These are phyloP conservation scores for Dunaliella sp. DNA, from an alignment of 139 green algal species.

Conservation along the genomic window DNA sequence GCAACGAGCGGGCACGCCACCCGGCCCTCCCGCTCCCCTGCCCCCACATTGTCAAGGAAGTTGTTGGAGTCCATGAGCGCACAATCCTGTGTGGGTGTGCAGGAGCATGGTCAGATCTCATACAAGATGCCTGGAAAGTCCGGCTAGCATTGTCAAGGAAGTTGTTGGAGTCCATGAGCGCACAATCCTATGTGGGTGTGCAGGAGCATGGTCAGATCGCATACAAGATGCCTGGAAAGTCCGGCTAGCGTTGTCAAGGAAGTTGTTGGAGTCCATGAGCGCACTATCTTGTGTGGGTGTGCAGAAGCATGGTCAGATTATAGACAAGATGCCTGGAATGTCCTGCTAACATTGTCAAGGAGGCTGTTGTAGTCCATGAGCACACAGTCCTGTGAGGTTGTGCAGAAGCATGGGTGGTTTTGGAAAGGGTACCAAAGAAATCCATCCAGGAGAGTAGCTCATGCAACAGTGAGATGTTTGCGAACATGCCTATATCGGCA, in stretches of 20 bases:
- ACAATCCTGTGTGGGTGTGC: too few species aligned
- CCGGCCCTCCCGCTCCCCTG: constrained; percentile 91
- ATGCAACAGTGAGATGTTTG: too few species aligned
- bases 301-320: too few species aligned
- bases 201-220: too few species aligned
- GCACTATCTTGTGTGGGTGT: constrained; percentile 86
- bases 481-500: too few species aligned
- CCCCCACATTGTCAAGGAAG: constrained; percentile 86
- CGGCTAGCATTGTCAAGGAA: constrained; percentile 87
- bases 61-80: constrained; percentile 96
- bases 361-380: constrained; percentile 98
- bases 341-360: constrained; percentile 72
- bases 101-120: too few species aligned
- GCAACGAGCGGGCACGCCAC: constrained; percentile 78
- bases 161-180: constrained; percentile 96
- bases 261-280: constrained; percentile 97
- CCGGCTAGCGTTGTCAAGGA: constrained; percentile 81
- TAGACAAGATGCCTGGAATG: too few species aligned
- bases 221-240: too few species aligned
- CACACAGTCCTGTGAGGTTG: constrained; percentile 83
- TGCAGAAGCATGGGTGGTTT: too few species aligned
- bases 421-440: too few species aligned
- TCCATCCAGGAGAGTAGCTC: too few species aligned
- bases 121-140: too few species aligned
- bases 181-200: constrained; percentile 84